Evolutionary conservation across 202 grass and related monocot genomes (phyloP).

Genomic region (Alloteropsis angusta): DNA sequence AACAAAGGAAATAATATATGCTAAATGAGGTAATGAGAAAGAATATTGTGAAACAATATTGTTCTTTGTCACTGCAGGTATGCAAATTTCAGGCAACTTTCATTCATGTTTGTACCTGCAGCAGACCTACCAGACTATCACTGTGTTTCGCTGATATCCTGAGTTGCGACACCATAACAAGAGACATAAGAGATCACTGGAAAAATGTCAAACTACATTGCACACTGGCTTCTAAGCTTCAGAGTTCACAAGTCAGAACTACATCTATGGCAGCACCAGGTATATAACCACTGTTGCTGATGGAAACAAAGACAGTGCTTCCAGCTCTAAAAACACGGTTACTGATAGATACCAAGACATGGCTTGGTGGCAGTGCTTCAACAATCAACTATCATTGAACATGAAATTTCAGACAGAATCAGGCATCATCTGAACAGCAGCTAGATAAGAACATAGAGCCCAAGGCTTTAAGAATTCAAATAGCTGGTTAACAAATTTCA

Average conservation of each 20-base stretch:
- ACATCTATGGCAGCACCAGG: neutral
- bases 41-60: neutral
- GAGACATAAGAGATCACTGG: neutral
- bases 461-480: neutral
- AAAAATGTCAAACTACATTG: neutral
- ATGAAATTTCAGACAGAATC: neutral
- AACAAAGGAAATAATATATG: neutral
- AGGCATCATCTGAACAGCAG: neutral
- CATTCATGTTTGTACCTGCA: neutral
- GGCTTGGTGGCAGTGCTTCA: neutral
- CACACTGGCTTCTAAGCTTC: neutral
- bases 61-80: neutral
- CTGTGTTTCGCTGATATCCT: neutral
- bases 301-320: neutral
- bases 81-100: neutral
- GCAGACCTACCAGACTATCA: neutral
- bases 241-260: neutral
- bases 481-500: conserved; percentile 48
- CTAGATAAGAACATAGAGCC: neutral
- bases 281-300: neutral
- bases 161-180: neutral
- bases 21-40: neutral
- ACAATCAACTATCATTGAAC: neutral
- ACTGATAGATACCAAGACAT: neutral
- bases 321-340: neutral